phyloP scores from a whole-genome alignment of 164 flowering plant species.

The Nymphaea thermarum region DNA sequence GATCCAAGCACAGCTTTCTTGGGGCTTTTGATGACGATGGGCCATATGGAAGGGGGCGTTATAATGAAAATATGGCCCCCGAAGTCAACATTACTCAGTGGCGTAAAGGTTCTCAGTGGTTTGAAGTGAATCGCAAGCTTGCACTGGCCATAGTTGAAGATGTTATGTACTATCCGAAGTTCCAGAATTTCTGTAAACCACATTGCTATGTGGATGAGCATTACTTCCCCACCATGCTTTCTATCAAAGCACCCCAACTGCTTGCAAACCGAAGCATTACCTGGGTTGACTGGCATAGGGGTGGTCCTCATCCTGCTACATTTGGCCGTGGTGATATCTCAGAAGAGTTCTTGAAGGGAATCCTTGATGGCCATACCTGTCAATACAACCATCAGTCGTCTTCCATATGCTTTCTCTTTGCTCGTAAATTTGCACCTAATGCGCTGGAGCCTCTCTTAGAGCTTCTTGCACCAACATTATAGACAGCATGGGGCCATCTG shows the following conservation, averaged over 20 bases:
- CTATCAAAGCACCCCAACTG: constrained; percentile 34
- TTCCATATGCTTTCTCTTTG: constrained; percentile 55
- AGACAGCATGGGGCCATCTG: not conserved
- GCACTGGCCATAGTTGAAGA: constrained; percentile 55
- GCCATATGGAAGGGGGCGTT: constrained; percentile 82
- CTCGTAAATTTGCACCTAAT: constrained; percentile 80
- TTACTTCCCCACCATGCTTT: constrained; percentile 84
- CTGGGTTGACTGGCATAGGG: constrained; percentile 93
- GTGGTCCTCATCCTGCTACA: constrained; percentile 87
- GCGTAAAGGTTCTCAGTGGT: constrained; percentile 98
- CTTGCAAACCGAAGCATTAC: constrained; percentile 72
- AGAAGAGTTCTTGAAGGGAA: constrained; percentile 36
- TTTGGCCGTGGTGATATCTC: constrained; percentile 63
- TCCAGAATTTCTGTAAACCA: constrained; percentile 62
- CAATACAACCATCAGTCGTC: constrained; percentile 42
- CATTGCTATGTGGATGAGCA: constrained; percentile 90
- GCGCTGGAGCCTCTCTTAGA: constrained; percentile 49
- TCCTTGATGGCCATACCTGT: constrained; percentile 28
- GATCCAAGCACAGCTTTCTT: constrained; percentile 59
- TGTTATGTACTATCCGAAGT: constrained; percentile 47
- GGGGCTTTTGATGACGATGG: constrained; percentile 71
- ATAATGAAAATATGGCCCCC: constrained; percentile 49
- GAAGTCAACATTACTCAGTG: constrained; percentile 54
- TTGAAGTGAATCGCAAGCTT: constrained; percentile 56
- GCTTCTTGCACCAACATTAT: constrained; percentile 23